These are phyloP conservation scores for Corymbia maculata DNA, from an alignment of 345 rosid species.

Conservation along the genomic window DNA sequence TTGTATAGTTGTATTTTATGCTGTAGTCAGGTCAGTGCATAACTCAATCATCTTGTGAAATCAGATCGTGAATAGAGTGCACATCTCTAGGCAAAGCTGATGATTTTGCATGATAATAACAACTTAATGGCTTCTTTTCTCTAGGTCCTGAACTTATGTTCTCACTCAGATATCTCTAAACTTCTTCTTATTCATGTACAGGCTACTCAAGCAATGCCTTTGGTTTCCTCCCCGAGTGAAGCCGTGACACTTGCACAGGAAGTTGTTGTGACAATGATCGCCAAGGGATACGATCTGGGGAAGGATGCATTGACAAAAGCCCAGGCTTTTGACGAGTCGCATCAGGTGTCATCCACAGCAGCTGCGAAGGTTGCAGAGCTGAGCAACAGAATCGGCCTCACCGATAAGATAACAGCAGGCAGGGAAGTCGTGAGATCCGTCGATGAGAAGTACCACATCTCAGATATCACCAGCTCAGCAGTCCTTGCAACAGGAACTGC, in stretches of 20 bases:
- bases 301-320: slow-evolving; percentile 69
- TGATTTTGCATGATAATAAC: background rate
- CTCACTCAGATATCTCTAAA: background rate
- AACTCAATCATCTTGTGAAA: background rate
- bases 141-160: background rate
- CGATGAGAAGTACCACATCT: slow-evolving; percentile 60
- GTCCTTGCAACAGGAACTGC: slow-evolving; percentile 64
- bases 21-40: background rate
- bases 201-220: slow-evolving; percentile 27
- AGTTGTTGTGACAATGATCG: slow-evolving; percentile 65
- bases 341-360: slow-evolving; percentile 46
- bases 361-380: slow-evolving; percentile 59
- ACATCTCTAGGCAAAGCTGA: background rate
- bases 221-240: slow-evolving; percentile 57
- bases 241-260: slow-evolving; percentile 74
- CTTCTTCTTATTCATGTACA: slow-evolving; percentile 1
- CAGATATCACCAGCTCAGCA: slow-evolving; percentile 57
- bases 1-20: background rate
- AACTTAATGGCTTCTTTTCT: background rate
- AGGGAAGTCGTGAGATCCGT: slow-evolving; percentile 49
- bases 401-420: slow-evolving; percentile 49
- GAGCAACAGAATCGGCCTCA: slow-evolving; percentile 58
- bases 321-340: slow-evolving; percentile 63
- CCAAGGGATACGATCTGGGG: slow-evolving; percentile 65
- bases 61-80: background rate